phyloP scores from a whole-genome alignment of 202 grass and related monocot genomes.

The Saccharum hybrid region DNA sequence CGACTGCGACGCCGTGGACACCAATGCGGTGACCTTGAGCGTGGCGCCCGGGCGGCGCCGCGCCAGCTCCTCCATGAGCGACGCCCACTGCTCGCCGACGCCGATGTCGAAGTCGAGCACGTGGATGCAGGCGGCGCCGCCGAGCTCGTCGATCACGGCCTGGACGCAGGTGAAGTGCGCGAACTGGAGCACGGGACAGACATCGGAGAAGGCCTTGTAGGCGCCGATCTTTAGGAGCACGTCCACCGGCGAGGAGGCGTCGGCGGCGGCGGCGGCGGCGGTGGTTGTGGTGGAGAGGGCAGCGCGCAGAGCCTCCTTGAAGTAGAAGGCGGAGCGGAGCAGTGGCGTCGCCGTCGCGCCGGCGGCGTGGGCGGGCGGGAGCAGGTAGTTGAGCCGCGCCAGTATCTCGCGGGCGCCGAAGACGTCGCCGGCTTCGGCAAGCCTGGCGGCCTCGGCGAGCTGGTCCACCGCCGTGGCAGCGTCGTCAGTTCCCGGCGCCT shows the following conservation, averaged over 20 bases:
- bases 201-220: conserved; percentile 76
- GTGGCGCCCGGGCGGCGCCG: conserved; percentile 44
- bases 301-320: conserved; percentile 68
- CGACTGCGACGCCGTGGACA: conserved; percentile 29
- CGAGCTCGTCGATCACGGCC: conserved; percentile 73
- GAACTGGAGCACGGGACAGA: conserved; percentile 76
- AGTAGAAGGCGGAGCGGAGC: conserved; percentile 72
- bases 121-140: conserved; percentile 56
- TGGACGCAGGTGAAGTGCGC: conserved; percentile 78
- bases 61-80: conserved; percentile 76
- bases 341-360: conserved; percentile 48
- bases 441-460: conserved; percentile 69
- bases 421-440: conserved; percentile 65
- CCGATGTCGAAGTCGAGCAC: conserved; percentile 80
- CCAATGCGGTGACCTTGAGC: conserved; percentile 70
- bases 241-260: conserved; percentile 40
- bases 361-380: conserved; percentile 51
- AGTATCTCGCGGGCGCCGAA: conserved; percentile 67
- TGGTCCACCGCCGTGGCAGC: conserved; percentile 50
- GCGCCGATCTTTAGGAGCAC: conserved; percentile 67
- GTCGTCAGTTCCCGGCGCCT: conserved; percentile 41
- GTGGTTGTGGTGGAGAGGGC: conserved; percentile 44
- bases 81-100: conserved; percentile 72
- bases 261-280: too few species aligned
- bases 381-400: conserved; percentile 80